phyloP scores from a whole-genome alignment of 2,329 filamentous ascomycete genomes.

The Alternaria arborescens region DNA sequence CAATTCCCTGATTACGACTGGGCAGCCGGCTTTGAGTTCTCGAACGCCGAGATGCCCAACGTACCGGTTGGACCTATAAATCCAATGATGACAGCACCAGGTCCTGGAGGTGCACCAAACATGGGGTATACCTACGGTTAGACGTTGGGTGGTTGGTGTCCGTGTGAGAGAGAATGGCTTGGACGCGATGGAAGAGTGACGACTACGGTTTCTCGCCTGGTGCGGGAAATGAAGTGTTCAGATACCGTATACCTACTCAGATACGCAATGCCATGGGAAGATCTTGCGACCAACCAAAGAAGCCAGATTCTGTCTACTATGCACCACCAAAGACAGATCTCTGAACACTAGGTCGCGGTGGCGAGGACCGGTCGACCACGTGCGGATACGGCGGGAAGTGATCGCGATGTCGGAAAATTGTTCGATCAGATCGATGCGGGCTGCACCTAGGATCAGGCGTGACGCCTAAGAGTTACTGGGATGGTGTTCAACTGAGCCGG shows the following conservation, averaged over 20 bases:
- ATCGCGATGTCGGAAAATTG: not conserved
- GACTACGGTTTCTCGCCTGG: constrained; percentile 1
- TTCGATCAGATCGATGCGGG: not conserved
- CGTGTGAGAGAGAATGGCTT: not conserved
- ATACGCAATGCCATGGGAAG: not conserved
- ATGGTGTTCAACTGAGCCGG: not conserved
- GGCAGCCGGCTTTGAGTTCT: constrained; percentile 48
- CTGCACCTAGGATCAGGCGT: not conserved
- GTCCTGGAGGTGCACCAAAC: constrained; percentile 23
- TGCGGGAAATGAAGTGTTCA: not conserved
- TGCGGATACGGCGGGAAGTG: not conserved
- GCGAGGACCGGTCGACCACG: not conserved
- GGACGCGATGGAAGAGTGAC: not conserved
- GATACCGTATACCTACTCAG: constrained; percentile 4
- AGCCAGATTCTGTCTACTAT: not conserved
- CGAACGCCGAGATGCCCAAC: constrained; percentile 40
- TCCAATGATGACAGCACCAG: constrained; percentile 28
- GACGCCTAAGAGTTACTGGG: not conserved
- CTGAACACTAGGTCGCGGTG: not conserved
- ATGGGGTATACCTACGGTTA: constrained; percentile 42
- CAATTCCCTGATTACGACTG: constrained; percentile 52
- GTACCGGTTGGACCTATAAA: constrained; percentile 30
- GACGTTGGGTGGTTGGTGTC: not conserved
- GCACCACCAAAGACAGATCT: not conserved
- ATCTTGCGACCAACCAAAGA: not conserved